Percentiles rank a stretch among this genome's conserved stretches.
phyloP scores from a whole-genome alignment of 345 rosid species.

The Brassica juncea region DNA sequence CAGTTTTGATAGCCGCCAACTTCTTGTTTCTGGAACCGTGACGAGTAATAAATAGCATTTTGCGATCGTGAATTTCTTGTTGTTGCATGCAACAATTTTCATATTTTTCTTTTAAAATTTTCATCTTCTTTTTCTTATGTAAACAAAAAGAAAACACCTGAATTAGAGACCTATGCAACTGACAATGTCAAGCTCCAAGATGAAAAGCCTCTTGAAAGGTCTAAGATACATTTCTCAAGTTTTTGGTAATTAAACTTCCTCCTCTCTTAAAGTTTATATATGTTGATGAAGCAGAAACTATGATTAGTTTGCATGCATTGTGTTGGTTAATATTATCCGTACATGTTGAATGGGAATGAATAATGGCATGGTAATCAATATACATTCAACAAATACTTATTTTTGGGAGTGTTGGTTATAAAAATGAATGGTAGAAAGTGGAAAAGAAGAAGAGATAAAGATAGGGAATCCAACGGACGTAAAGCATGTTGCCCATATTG shows the following conservation, averaged over 20 bases:
- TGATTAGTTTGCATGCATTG: constrained; percentile 4
- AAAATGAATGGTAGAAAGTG: constrained; percentile 50
- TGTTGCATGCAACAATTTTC: constrained; percentile 16
- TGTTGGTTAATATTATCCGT: neutral
- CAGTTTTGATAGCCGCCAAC: neutral
- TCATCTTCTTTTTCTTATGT: neutral
- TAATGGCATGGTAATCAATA: neutral
- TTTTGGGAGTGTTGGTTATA: constrained; percentile 6
- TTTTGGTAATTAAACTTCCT: constrained; percentile 50
- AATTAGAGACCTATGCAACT: constrained; percentile 13
- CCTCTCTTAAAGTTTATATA: neutral
- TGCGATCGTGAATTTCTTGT: neutral
- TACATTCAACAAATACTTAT: neutral
- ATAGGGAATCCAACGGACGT: constrained; percentile 91
- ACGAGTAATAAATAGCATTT: neutral
- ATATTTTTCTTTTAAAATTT: neutral
- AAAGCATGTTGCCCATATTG: constrained; percentile 93
- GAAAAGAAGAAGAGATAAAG: constrained; percentile 71
- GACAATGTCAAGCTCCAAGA: constrained; percentile 59
- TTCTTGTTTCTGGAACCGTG: neutral
- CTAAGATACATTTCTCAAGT: constrained; percentile 77
- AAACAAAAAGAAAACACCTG: neutral
- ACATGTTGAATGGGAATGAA: neutral
- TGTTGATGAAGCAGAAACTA: neutral
- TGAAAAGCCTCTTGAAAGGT: constrained; percentile 81